phyloP scores from a whole-genome alignment of 2,329 filamentous ascomycete genomes.

The Aspergillus uvarum region DNA sequence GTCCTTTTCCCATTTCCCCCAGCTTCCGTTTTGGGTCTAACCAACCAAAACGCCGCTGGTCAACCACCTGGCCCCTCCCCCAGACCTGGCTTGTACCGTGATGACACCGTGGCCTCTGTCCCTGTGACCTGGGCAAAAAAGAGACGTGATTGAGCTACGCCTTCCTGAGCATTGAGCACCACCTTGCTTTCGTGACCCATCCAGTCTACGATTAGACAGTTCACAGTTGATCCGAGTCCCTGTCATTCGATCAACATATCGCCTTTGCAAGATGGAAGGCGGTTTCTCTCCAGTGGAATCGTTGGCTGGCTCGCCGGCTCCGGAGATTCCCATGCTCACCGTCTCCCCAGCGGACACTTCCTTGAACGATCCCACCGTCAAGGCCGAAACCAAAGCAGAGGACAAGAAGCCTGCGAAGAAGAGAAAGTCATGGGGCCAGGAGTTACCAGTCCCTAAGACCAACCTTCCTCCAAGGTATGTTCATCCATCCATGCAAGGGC shows the following conservation, averaged over 20 bases:
- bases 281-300: slow-evolving; percentile 34
- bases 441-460: slow-evolving; percentile 93
- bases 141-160: slow-evolving; percentile 8
- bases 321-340: slow-evolving; percentile 39
- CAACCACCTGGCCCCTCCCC: slow-evolving; percentile 7
- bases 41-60: not conserved
- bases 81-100: slow-evolving; percentile 29
- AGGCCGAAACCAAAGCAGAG: slow-evolving; percentile 40
- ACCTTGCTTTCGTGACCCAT: slow-evolving; percentile 1
- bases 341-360: slow-evolving; percentile 45
- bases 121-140: slow-evolving; percentile 15
- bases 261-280: slow-evolving; percentile 32
- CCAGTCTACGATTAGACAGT: not conserved
- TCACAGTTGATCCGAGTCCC: slow-evolving; percentile 3
- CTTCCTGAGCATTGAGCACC: slow-evolving; percentile 2
- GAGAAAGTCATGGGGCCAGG: slow-evolving; percentile 98
- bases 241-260: slow-evolving; percentile 6
- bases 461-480: slow-evolving; percentile 83
- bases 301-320: slow-evolving; percentile 30
- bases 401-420: slow-evolving; percentile 80
- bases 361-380: slow-evolving; percentile 29
- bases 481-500: not conserved
- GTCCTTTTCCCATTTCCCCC: slow-evolving; percentile 29
- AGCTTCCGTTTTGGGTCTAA: slow-evolving; percentile 17
- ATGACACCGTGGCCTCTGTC: slow-evolving; percentile 40